Conservation (phyloP, 2,329 filamentous ascomycete genomes). For the Didymella pinodella region DNA sequence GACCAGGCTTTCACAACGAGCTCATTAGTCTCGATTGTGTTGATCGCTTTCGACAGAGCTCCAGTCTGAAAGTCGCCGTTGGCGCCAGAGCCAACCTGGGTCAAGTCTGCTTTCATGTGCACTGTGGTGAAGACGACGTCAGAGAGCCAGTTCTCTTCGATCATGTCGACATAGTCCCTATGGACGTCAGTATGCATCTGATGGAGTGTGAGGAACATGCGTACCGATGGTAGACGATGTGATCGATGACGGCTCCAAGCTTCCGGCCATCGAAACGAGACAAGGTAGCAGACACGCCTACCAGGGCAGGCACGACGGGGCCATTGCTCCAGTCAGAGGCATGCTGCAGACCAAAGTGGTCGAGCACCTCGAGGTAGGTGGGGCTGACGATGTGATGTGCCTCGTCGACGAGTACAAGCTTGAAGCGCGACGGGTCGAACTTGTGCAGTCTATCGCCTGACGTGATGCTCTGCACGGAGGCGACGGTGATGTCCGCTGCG, state of each 20-base stretch:
- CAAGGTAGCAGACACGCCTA: slow-evolving; percentile 87
- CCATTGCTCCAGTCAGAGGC: slow-evolving; percentile 48
- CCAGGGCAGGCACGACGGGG: slow-evolving; percentile 61
- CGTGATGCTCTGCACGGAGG: slow-evolving; percentile 84
- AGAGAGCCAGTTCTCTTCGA: slow-evolving; percentile 89
- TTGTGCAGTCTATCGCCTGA: slow-evolving; percentile 80
- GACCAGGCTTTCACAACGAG: slow-evolving; percentile 88
- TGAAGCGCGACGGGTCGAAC: slow-evolving; percentile 81
- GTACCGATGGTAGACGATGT: slow-evolving; percentile 90
- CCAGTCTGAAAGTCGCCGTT: slow-evolving; percentile 81
- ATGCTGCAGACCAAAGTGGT: slow-evolving; percentile 77
- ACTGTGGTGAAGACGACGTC: slow-evolving; percentile 96
- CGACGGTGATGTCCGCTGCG: slow-evolving; percentile 88
- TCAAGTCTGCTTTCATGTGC: slow-evolving; percentile 80
- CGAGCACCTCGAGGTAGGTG: slow-evolving; percentile 76
- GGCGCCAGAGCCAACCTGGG: slow-evolving; percentile 67
- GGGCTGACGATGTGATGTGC: slow-evolving; percentile 94
- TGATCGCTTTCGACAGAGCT: slow-evolving; percentile 83
- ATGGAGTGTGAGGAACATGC: slow-evolving; percentile 4
- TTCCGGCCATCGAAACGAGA: slow-evolving; percentile 84
- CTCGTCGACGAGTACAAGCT: slow-evolving; percentile 92
- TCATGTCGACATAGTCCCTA: slow-evolving; percentile 77
- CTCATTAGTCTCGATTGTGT: slow-evolving; percentile 81
- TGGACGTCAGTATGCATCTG: slow-evolving; percentile 8
- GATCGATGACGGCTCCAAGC: slow-evolving; percentile 85